Base-by-base conservation (phyloP, 2,329 filamentous ascomycete species). In the Aspergillus transmontanensis region DNA sequence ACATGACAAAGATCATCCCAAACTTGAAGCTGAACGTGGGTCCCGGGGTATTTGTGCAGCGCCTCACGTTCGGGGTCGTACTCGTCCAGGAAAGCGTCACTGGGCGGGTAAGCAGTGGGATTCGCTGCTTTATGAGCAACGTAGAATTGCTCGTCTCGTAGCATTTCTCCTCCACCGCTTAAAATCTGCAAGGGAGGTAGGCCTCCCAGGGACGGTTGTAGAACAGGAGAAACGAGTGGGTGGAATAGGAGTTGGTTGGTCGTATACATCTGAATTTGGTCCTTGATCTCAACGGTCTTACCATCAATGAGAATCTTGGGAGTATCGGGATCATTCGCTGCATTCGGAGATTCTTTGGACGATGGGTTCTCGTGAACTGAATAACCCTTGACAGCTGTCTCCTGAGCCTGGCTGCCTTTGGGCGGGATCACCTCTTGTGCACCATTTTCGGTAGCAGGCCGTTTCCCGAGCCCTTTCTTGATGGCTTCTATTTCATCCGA, bases 1-100 rank as follows among this genome's bases (percentile, higher is more conserved):
- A 96, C 94, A 74, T 98, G 94, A 72, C 95, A 98, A 3, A 98
- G 82, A 71, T 97, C 91, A 62, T 98, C 94, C 94, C 94, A 98
- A 1, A 98, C 90, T 75, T 98, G 95, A 2, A 99, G 84, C 74
- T 97, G 93, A 0, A 98, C 94, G 70, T 96, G 87, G 0, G 95
- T 99, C 0, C 93, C 92, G 62, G 88, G 87, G 76, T 92, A 96
- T 65, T 85, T 88, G 41, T 84, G 81, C 19, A 95, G 72, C 14
- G 76, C 78, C 12, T 77, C 73, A 39, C 83, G 75, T 1, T 85
- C 83, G 23, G 84, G 84, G 32, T 89, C 89, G 63, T 85, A 82
- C 43, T 89, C 85, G 39, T 89, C 83, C 64, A 95, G 80, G 50
- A 87, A 83, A 0, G 82, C 82, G 43, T 90, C 84, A 0, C 86